Percentiles rank a stretch among this genome's conserved stretches.
phyloP scores from a whole-genome alignment of 2,329 filamentous ascomycete species.

The Paradendryphiella salina region DNA sequence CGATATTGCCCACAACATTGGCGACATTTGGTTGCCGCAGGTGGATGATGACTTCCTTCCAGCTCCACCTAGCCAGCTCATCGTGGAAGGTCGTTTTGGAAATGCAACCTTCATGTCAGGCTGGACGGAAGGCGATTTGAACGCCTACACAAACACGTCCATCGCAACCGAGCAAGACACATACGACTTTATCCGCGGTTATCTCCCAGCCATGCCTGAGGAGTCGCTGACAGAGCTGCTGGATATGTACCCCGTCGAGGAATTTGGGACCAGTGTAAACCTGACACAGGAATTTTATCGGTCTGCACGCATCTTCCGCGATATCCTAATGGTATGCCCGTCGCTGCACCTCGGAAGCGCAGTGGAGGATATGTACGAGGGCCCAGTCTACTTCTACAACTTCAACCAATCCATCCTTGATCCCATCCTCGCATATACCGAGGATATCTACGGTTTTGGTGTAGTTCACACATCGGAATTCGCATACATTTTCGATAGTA shows the following conservation, averaged over 20 bases:
- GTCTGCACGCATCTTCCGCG: conserved; percentile 54
- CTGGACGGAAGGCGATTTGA: conserved; percentile 54
- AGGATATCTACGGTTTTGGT: conserved; percentile 49
- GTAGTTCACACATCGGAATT: conserved; percentile 59
- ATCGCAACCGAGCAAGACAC: conserved; percentile 51
- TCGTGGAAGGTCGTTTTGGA: conserved; percentile 49
- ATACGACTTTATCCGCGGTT: conserved; percentile 46
- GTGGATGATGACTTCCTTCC: conserved; percentile 58
- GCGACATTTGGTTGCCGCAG: conserved; percentile 57
- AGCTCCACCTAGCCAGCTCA: conserved; percentile 49
- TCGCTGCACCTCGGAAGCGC: conserved; percentile 51
- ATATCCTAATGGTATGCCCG: conserved; percentile 57
- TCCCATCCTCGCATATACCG: conserved; percentile 45
- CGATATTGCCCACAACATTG: conserved; percentile 46
- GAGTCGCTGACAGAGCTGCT: conserved; percentile 32
- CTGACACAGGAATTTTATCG: conserved; percentile 57
- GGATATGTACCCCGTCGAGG: conserved; percentile 43
- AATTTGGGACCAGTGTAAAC: conserved; percentile 50
- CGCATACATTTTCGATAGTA: conserved; percentile 55
- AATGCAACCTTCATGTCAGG: conserved; percentile 50
- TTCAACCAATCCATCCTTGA: conserved; percentile 61
- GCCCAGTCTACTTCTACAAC: conserved; percentile 54
- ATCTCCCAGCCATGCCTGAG: conserved; percentile 46
- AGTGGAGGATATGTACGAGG: conserved; percentile 45
- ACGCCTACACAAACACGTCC: conserved; percentile 48